Percentiles rank a stretch among this genome's conserved stretches.
phyloP scores from a whole-genome alignment of 2,329 filamentous ascomycete species.

The Talaromyces marneffei region DNA sequence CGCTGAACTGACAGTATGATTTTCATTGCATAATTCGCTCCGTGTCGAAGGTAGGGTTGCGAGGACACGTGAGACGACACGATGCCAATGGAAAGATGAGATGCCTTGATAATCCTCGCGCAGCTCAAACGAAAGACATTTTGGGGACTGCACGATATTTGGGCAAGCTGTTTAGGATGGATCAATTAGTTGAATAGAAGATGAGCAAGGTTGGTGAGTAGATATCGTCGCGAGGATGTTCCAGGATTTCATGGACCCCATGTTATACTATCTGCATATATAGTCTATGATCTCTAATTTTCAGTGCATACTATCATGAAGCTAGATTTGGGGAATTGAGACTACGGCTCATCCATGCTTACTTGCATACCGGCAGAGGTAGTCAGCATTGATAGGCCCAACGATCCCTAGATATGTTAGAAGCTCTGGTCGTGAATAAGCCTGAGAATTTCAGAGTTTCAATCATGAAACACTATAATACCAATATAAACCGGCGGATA shows the following conservation, averaged over 20 bases:
- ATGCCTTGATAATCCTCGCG: neutral
- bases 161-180: neutral
- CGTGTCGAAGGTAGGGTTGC: neutral
- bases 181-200: neutral
- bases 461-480: neutral
- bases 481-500: neutral
- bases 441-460: neutral
- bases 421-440: neutral
- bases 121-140: neutral
- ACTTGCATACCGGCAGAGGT: neutral
- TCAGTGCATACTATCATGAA: neutral
- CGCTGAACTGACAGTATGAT: neutral
- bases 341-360: neutral
- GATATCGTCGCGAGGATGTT: neutral
- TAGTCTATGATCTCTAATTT: neutral
- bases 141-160: neutral
- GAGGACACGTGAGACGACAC: neutral
- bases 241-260: neutral
- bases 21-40: neutral
- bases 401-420: neutral
- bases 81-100: neutral
- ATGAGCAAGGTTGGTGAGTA: neutral
- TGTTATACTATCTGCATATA: neutral
- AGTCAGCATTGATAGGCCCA: neutral
- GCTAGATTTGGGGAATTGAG: neutral